These are phyloP conservation scores for Circinella umbellata DNA, from an alignment of 371 early-diverging fungal species.

Conservation along the genomic window DNA sequence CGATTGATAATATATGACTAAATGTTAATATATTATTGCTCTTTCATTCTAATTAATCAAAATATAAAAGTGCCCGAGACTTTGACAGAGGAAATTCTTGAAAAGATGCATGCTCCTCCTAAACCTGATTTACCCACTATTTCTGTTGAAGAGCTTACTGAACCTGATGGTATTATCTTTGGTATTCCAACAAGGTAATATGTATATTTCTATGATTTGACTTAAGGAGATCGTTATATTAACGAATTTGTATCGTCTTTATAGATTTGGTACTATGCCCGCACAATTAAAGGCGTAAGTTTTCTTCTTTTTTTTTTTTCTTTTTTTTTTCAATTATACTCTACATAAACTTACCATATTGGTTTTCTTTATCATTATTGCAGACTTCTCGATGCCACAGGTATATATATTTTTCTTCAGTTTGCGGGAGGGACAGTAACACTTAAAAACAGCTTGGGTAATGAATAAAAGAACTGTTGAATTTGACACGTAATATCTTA, in stretches of 20 bases:
- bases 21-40: too few relatives aligned
- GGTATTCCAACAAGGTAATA: constrained; percentile 69
- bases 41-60: not conserved
- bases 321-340: not conserved
- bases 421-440: too few relatives aligned
- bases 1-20: not conserved
- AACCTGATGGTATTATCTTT: constrained; percentile 82
- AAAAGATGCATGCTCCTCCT: constrained; percentile 73
- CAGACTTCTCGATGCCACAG: constrained; percentile 55
- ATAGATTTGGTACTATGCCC: constrained; percentile 63
- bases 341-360: too few relatives aligned
- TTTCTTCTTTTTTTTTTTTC: not conserved
- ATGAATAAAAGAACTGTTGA: not conserved
- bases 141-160: constrained; percentile 57
- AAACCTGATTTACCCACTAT: constrained; percentile 69
- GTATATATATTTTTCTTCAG: not conserved
- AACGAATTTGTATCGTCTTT: not conserved
- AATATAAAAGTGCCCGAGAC: constrained; percentile 54
- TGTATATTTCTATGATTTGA: not conserved
- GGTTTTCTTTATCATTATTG: too few relatives aligned
- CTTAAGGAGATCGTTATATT: not conserved
- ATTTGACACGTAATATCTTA: constrained; percentile 14
- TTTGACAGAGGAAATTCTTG: constrained; percentile 65
- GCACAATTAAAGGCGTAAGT: constrained; percentile 76
- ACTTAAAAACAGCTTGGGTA: too few relatives aligned